These are phyloP conservation scores for Mycena amicta DNA, from an alignment of 768 basidiomycete genomes.

Conservation along the genomic window DNA sequence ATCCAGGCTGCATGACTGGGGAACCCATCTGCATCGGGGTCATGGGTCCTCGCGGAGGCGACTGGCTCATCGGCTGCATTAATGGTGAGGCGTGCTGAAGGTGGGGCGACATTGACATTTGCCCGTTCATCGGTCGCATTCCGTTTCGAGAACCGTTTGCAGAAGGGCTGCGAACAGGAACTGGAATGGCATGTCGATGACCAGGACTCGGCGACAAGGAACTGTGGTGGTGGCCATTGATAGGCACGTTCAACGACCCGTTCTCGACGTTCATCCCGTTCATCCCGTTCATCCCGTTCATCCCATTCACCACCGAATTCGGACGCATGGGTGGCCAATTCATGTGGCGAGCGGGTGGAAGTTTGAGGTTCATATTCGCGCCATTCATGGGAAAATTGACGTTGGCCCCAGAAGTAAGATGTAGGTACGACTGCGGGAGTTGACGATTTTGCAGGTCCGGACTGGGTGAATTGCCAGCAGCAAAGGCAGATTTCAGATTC, in stretches of 20 bases:
- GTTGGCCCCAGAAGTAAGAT: constrained; percentile 15
- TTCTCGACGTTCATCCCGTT: constrained; percentile 22
- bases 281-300: constrained; percentile 36
- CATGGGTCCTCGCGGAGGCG: constrained; percentile 52
- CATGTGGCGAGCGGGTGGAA: constrained; percentile 42
- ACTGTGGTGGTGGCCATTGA: constrained; percentile 26
- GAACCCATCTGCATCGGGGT: constrained; percentile 58
- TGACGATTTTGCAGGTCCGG: constrained; percentile 37
- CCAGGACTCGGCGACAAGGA: constrained; percentile 41
- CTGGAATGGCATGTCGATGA: constrained; percentile 37
- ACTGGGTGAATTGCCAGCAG: constrained; percentile 34
- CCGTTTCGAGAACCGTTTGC: constrained; percentile 56
- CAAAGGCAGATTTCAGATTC: constrained; percentile 58
- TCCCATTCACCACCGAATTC: constrained; percentile 20
- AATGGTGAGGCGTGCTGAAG: constrained; percentile 52
- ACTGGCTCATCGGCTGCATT: constrained; percentile 47
- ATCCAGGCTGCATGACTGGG: constrained; percentile 56
- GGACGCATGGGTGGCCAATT: constrained; percentile 37
- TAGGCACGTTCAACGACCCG: constrained; percentile 7
- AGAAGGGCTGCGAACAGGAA: constrained; percentile 53
- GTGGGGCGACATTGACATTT: constrained; percentile 54
- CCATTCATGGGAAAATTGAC: constrained; percentile 42
- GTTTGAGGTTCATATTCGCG: constrained; percentile 45
- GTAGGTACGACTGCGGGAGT: background rate
- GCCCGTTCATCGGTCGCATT: constrained; percentile 37